Evolutionary conservation across 129 eudicot species (phyloP).

Genomic region (Centaurea solstitialis): DNA sequence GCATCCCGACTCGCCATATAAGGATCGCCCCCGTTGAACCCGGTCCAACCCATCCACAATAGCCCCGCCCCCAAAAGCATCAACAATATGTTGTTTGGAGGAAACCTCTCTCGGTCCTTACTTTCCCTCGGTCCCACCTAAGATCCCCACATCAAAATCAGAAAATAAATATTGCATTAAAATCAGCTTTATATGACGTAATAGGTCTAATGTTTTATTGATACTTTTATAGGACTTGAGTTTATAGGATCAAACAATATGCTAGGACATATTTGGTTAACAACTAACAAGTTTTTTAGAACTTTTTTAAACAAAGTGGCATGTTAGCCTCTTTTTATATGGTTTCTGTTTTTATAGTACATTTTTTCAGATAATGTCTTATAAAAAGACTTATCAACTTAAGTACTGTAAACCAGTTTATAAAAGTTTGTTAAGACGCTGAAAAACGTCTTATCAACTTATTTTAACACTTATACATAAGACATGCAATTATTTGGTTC

Average conservation of each 20-base stretch:
- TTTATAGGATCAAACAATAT: background rate
- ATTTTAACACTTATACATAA: background rate
- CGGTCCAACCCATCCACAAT: slow-evolving; percentile 94
- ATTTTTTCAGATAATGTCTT: no score
- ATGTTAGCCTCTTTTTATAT: background rate
- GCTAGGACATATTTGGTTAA: background rate
- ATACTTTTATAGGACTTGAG: background rate
- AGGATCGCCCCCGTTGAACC: slow-evolving; percentile 90
- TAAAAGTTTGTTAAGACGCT: background rate
- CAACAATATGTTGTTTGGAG: slow-evolving; percentile 75
- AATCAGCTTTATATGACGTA: background rate
- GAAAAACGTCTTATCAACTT: background rate
- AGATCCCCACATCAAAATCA: background rate
- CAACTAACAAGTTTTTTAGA: background rate
- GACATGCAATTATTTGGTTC: no score
- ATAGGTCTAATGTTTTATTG: background rate
- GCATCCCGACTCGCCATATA: slow-evolving; percentile 75
- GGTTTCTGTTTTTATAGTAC: no score
- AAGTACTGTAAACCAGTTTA: no score
- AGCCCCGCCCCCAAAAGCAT: slow-evolving; percentile 87
- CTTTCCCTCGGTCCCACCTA: slow-evolving; percentile 78
- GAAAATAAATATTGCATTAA: background rate
- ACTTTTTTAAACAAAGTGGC: background rate
- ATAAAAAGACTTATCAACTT: no score
- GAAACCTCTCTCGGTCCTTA: slow-evolving; percentile 69